Base-by-base conservation (phyloP, 192 early-diverging fungal genomes). In the Powellomyces hirtus region DNA sequence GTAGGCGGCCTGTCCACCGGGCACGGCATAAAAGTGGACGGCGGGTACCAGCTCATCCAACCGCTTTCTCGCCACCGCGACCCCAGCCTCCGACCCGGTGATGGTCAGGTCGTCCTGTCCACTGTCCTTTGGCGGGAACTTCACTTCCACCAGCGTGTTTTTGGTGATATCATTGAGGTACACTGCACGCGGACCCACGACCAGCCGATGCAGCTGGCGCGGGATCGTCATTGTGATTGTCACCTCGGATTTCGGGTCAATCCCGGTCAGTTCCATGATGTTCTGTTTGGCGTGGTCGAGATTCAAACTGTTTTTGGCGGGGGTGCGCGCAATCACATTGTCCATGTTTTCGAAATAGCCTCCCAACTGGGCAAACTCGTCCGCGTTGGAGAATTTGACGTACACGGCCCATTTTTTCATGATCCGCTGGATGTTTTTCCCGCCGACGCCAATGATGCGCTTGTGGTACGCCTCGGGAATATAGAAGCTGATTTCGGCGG, bases 381-480 rank as follows among this genome's bases (percentile, higher is more conserved):
- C 90, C 0, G 87, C 80, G 58, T 91, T 92, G 24, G 88, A 89
- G 64, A 94, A 94, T 65, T 94, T 94, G 56, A 94, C 91, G 65
- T 91, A 94, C 0, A 94, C 92, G 20, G 90, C 92, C 62, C 82
- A 90, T 60, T 91, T 89, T 45, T 94, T 94, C 92, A 94, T 94
- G 66, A 94, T 94, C 35, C 89, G 80, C 59, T 94, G 92, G 44
- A 94, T 92, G 72, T 94, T 94, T 51, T 90, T 92, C 61, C 92
- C 92, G 6, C 89, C 90, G 16, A 92, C 91, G 4, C 92, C 92
- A 60, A 94, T 94, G 63, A 94, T 94, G 11, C 92, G 82, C 73
- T 94, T 94, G 77, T 94, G 92, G 66, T 83, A 90, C 0, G 86
- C 73, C 61, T 94, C 91, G 31, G 91, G 91, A 4, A 94, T 86